Evolutionary conservation across 208 protist genomes (phyloP), one percentile per base, ranked within the genome.

Genomic region (Leptomonas seymouri): DNA sequence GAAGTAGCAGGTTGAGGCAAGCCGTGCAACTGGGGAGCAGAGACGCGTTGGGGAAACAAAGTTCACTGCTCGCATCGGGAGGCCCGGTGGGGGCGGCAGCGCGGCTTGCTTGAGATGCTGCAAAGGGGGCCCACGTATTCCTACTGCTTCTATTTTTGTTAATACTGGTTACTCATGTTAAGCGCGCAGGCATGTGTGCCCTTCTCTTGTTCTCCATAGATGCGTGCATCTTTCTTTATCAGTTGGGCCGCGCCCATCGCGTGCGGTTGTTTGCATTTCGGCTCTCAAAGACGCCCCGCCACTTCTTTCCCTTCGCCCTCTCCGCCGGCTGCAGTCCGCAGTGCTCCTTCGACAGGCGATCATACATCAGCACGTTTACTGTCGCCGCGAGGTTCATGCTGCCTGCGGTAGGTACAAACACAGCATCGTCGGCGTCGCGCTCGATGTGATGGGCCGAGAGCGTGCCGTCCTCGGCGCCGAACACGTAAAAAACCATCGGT

Each of bases 321-420:
- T 36, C 14, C 39, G 41, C 51, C 23, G 64, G 42, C 12, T 57
- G 56, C 48, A 70, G n/a, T 2, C 63, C 64, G 28, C 78, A 28
- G 49, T 64, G 71, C 65, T 71, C 72, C 68, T 93, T 87, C 18
- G 80, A 76, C 3, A 60, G 44, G 7, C 88, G 85, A 61, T 94
- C 88, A 71, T 94, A 94, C 57, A 94, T 66, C 7, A 94, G 67
- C 21, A 91, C 85, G 65, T 85, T 89, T 27, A 90, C 79, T 0
- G 85, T 74, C n/a, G 80, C 78, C 15, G 88, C 82, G 36, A 93
- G 80, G 51, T 93, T 93, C 57, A 91, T 74, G 67, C 88, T 94
- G n/a, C 84, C 80, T 2, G 67, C 68, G 18, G 88, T 91, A 9
- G 85, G 88, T 45, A 94, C 79, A 44, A 80, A 88, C 21, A 91